phyloP scores from a whole-genome alignment of 2,329 filamentous ascomycete genomes.

The Colletotrichum musae region DNA sequence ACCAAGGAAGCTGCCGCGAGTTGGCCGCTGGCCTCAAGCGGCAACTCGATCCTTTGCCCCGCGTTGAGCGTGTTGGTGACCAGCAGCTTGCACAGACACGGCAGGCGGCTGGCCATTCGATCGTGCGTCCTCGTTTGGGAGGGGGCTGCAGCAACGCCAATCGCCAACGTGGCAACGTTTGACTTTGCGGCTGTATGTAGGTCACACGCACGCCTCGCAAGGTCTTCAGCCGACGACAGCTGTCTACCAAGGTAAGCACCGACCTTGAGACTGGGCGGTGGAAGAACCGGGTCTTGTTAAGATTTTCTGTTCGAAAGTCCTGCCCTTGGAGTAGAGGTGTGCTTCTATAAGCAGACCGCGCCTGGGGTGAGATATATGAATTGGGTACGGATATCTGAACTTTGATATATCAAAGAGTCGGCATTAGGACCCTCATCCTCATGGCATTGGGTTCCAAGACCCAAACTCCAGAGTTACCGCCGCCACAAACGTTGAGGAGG shows the following conservation, averaged over 20 bases:
- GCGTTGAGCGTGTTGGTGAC: neutral
- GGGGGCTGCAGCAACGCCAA: neutral
- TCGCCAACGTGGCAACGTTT: neutral
- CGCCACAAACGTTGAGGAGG: neutral
- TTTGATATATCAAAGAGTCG: no score
- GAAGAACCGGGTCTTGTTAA: no score
- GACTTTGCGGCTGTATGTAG: constrained; percentile 4
- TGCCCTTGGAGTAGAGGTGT: no score
- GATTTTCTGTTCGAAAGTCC: no score
- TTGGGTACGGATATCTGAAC: no score
- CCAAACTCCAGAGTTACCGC: neutral
- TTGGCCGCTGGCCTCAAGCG: neutral
- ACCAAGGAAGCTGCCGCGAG: constrained; percentile 12
- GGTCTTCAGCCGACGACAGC: constrained; percentile 20
- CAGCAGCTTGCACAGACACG: neutral
- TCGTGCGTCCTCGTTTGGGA: neutral
- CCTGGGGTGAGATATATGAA: no score
- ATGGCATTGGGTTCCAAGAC: neutral
- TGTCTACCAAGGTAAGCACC: neutral
- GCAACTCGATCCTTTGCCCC: constrained; percentile 6
- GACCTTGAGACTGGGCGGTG: no score
- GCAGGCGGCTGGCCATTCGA: neutral
- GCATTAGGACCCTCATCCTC: neutral
- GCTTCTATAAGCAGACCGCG: no score
- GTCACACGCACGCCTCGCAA: neutral